A percentile compares a stretch with the other conserved stretches of the same genome.
phyloP scores from a whole-genome alignment of 2,329 filamentous ascomycete species.

The Apiospora hydei region DNA sequence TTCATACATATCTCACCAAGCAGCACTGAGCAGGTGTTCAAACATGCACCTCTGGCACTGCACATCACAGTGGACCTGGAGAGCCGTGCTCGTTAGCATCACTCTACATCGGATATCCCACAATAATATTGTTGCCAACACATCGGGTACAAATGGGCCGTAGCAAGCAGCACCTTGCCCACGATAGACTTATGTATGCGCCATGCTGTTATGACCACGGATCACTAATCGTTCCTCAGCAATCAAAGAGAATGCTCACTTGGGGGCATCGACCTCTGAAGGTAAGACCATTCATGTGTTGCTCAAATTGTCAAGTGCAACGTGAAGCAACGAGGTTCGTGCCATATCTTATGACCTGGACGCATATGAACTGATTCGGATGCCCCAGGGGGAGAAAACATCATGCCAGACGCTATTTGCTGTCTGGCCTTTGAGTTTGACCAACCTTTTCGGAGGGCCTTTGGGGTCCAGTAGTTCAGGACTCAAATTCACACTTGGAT shows the following conservation, averaged over 20 bases:
- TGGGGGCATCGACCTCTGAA: not conserved
- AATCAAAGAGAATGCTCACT: not conserved
- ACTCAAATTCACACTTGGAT: not conserved
- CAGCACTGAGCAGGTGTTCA: not conserved
- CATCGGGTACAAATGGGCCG: not conserved
- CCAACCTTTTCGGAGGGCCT: not conserved
- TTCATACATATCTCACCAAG: slow-evolving; percentile 11
- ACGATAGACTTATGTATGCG: not conserved
- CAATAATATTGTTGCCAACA: not conserved
- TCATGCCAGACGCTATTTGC: not conserved
- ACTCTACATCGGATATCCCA: not conserved
- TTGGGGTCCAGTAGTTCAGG: not conserved
- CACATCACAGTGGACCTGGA: not conserved
- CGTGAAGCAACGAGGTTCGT: not conserved
- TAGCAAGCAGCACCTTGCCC: not conserved
- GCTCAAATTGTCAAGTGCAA: not conserved
- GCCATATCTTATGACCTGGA: not conserved
- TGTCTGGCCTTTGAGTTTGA: not conserved
- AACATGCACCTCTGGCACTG: not conserved
- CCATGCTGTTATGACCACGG: not conserved
- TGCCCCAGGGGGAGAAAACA: not conserved
- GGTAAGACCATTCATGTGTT: slow-evolving; percentile 4
- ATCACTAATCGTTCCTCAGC: not conserved
- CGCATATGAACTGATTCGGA: not conserved
- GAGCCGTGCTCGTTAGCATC: not conserved